Evolutionary conservation across 805 yeast species (phyloP).

Genomic region (Saccharomycopsis sp.): DNA sequence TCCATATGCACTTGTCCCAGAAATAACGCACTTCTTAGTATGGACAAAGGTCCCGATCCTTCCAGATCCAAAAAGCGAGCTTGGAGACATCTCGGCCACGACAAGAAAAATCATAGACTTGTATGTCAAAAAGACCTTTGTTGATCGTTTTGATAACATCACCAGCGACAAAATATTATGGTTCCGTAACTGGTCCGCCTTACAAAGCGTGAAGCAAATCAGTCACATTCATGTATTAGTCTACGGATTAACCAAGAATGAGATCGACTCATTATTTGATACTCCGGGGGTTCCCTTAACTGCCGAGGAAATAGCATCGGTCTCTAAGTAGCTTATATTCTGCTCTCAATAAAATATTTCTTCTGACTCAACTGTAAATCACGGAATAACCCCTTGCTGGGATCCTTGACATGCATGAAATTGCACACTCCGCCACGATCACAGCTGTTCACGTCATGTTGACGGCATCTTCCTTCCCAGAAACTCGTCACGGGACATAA

Average conservation of each 20-base stretch:
- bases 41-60: conserved; percentile 60
- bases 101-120: conserved; percentile 38
- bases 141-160: conserved; percentile 35
- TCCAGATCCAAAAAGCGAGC: conserved; percentile 40
- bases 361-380: conserved; percentile 39
- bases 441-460: conserved; percentile 57
- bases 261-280: conserved; percentile 7
- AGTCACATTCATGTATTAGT: conserved; percentile 68
- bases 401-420: conserved; percentile 71
- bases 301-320: background rate
- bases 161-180: conserved; percentile 41
- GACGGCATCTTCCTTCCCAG: conserved; percentile 68
- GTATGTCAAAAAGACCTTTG: conserved; percentile 44
- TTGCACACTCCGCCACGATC: conserved; percentile 81
- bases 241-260: conserved; percentile 32
- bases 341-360: conserved; percentile 20
- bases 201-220: conserved; percentile 61
- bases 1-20: conserved; percentile 54
- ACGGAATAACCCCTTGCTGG: conserved; percentile 37
- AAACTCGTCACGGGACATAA: conserved; percentile 68
- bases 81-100: conserved; percentile 45
- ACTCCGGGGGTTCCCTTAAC: background rate
- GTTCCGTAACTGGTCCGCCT: conserved; percentile 66
- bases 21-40: conserved; percentile 51
- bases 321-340: background rate